These are phyloP conservation scores for Kodamaea kakaduensis DNA, from an alignment of 805 yeast species.

Conservation along the genomic window DNA sequence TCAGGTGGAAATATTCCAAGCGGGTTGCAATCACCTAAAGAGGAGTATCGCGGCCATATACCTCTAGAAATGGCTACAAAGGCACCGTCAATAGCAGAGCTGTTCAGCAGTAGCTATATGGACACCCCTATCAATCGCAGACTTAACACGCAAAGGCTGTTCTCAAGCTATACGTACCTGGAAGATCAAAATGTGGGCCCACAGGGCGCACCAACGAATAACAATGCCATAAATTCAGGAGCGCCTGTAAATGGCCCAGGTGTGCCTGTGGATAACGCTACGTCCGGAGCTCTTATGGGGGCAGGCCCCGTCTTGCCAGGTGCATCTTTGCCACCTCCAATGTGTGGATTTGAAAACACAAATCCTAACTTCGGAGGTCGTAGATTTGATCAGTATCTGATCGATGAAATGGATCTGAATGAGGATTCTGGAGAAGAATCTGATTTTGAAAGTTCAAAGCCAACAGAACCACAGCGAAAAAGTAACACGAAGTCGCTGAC, in stretches of 20 bases:
- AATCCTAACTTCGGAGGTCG: too few relatives aligned
- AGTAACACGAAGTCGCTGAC: conserved; percentile 29
- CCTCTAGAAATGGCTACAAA: background rate
- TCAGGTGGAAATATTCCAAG: too few relatives aligned
- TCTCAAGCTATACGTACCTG: conserved; percentile 13
- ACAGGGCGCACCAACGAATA: too few relatives aligned
- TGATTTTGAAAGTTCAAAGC: conserved; percentile 21
- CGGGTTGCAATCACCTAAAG: conserved; percentile 1
- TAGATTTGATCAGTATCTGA: conserved; percentile 21
- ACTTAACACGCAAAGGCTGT: conserved; percentile 12
- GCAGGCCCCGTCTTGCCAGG: too few relatives aligned
- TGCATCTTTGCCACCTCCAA: too few relatives aligned
- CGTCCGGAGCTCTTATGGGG: too few relatives aligned
- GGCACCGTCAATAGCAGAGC: conserved; percentile 17
- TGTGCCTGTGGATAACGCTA: too few relatives aligned
- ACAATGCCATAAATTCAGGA: too few relatives aligned
- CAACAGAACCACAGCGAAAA: conserved; percentile 22
- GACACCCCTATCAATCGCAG: conserved; percentile 11
- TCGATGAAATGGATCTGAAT: conserved; percentile 19
- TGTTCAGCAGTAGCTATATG: conserved; percentile 20
- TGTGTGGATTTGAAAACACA: too few relatives aligned
- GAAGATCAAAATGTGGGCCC: too few relatives aligned
- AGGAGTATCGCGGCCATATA: conserved; percentile 1
- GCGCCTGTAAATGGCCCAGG: too few relatives aligned
- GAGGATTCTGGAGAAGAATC: conserved; percentile 16